Evolutionary conservation across 1,139 yeast genomes (phyloP).

Genomic region (Yamadazyma sp.): DNA sequence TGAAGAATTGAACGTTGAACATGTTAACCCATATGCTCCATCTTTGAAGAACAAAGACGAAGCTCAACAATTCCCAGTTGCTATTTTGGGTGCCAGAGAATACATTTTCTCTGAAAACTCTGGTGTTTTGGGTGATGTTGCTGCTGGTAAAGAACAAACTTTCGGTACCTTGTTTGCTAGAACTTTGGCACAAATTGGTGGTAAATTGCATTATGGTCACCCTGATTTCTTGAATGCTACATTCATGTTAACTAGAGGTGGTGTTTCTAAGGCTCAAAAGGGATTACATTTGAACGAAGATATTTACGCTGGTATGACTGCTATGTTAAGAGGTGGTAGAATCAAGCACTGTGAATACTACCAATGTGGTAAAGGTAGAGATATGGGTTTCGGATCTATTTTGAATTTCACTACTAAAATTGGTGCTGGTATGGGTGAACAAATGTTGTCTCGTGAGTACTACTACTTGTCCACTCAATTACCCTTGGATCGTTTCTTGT

Average conservation of each 20-base stretch:
- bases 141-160: constrained; percentile 99
- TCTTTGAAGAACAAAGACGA: constrained; percentile 45
- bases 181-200: constrained; percentile 97
- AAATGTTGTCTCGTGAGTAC: constrained; percentile 97
- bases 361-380: constrained; percentile 99
- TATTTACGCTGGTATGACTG: constrained; percentile 99
- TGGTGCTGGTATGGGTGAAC: constrained; percentile 99
- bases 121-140: constrained; percentile 98
- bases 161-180: constrained; percentile 98
- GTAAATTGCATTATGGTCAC: constrained; percentile 98
- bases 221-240: constrained; percentile 97
- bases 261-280: constrained; percentile 98
- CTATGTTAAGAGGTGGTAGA: constrained; percentile 96
- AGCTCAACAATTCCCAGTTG: constrained; percentile 68
- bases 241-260: constrained; percentile 97
- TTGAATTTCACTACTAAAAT: constrained; percentile 97
- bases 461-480: constrained; percentile 96
- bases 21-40: constrained; percentile 77
- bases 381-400: constrained; percentile 98
- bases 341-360: constrained; percentile 98
- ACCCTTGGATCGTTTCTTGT: constrained; percentile 94
- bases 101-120: constrained; percentile 98
- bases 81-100: constrained; percentile 99
- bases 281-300: constrained; percentile 98
- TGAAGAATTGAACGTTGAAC: constrained; percentile 90